Conservation (phyloP, 2,329 filamentous ascomycete species). For the Aspergillus awamori region DNA sequence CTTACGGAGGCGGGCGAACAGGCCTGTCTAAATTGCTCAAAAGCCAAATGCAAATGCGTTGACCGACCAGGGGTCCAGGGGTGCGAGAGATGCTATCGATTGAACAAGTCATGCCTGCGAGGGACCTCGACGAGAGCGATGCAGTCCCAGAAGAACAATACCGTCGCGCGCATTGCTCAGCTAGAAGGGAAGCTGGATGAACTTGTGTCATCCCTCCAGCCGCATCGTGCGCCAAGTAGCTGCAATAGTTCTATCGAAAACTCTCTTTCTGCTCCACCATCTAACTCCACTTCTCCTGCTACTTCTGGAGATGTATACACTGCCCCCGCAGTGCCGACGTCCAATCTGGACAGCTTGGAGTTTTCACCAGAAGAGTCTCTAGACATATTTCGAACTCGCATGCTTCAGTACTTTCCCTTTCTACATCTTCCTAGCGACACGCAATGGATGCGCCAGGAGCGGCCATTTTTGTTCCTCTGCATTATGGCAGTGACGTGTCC, state of each 20-base stretch:
- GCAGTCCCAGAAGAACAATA: neutral
- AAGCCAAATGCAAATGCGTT: neutral
- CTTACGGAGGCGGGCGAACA: neutral
- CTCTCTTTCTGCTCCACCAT: neutral
- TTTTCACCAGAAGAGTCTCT: neutral
- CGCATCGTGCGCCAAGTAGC: too few species aligned
- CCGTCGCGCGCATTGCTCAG: neutral
- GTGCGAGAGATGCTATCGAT: neutral
- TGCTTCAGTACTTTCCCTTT: neutral
- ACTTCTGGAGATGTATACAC: neutral
- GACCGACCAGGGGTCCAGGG: neutral
- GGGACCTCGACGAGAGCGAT: neutral
- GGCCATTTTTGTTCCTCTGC: neutral
- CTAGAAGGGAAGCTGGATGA: neutral
- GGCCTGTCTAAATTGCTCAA: neutral
- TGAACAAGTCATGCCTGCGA: neutral
- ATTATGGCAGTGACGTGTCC: neutral
- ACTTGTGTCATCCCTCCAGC: neutral
- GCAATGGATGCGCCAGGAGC: neutral
- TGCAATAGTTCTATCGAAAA: neutral
- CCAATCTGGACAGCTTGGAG: neutral
- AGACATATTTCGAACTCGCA: neutral
- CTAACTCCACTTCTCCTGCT: neutral
- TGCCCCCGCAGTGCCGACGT: neutral
- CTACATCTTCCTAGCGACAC: neutral